Conservation (phyloP, 1,284 basidiomycete species). For the Ustilago trichophora region DNA sequence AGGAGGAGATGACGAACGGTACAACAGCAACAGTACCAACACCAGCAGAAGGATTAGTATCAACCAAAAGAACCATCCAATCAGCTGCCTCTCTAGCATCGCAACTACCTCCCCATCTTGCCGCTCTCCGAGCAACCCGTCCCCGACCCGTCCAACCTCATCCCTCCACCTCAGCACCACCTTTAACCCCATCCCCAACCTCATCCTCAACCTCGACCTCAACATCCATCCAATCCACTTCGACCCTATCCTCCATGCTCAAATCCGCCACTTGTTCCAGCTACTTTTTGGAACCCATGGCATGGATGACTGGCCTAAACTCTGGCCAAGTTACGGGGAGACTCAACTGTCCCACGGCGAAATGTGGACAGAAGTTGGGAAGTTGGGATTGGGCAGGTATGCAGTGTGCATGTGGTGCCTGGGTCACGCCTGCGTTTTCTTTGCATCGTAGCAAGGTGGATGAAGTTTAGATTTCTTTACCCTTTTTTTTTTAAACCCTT, state of each 20-base stretch:
- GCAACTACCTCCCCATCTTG: slow-evolving; percentile 54
- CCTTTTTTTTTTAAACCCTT: neutral
- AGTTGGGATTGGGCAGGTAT: slow-evolving; percentile 97
- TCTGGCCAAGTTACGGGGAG: slow-evolving; percentile 82
- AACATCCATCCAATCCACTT: too few relatives aligned
- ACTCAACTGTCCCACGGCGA: slow-evolving; percentile 87
- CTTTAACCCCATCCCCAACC: neutral
- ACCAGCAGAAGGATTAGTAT: neutral
- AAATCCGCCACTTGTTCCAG: slow-evolving; percentile 79
- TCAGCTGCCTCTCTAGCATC: slow-evolving; percentile 49
- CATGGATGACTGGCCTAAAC: slow-evolving; percentile 90
- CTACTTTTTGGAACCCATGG: slow-evolving; percentile 96
- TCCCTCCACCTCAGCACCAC: neutral
- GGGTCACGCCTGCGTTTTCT: slow-evolving; percentile 78
- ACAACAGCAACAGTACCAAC: too few relatives aligned
- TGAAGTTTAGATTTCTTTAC: slow-evolving; percentile 70
- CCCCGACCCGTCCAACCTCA: too few relatives aligned
- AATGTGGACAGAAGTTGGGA: slow-evolving; percentile 88
- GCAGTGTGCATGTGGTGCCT: slow-evolving; percentile 78
- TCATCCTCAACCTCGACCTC: neutral
- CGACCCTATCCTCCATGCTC: slow-evolving; percentile 33
- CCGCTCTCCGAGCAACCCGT: slow-evolving; percentile 51
- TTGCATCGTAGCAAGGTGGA: slow-evolving; percentile 89
- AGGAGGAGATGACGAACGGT: too few relatives aligned
- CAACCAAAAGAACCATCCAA: slow-evolving; percentile 28